phyloP scores from a whole-genome alignment of 2,329 filamentous ascomycete genomes.

The Aspergillus bombycis region DNA sequence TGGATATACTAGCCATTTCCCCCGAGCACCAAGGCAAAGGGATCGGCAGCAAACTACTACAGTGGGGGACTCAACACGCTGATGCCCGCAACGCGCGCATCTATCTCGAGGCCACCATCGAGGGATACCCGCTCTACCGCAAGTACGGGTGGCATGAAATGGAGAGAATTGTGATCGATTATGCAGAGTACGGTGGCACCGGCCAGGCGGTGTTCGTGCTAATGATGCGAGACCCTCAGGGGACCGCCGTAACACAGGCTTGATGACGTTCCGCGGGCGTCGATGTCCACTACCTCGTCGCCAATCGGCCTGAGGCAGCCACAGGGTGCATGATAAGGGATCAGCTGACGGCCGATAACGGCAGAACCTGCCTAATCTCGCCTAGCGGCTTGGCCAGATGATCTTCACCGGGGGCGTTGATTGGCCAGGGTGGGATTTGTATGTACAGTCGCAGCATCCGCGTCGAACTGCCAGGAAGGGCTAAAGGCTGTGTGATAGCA shows the following conservation, averaged over 20 bases:
- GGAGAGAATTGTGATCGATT: constrained; percentile 42
- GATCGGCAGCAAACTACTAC: background rate
- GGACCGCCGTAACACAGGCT: no score
- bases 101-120: constrained; percentile 57
- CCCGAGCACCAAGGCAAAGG: background rate
- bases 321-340: constrained; percentile 5
- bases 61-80: constrained; percentile 53
- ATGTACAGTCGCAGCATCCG: background rate
- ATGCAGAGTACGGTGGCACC: constrained; percentile 29
- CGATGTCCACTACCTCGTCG: background rate
- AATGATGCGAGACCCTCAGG: background rate
- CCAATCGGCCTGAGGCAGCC: constrained; percentile 6
- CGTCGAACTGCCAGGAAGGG: constrained; percentile 9
- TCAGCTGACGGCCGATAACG: constrained; percentile 2
- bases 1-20: background rate
- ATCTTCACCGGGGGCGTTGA: background rate
- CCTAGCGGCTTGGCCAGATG: background rate
- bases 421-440: background rate
- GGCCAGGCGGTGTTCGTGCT: constrained; percentile 7
- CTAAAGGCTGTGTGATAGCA: background rate
- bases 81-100: constrained; percentile 49
- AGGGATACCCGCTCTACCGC: constrained; percentile 52
- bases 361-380: constrained; percentile 6
- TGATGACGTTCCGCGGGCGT: background rate
- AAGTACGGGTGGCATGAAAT: constrained; percentile 52